These are phyloP conservation scores for Agmasoma carcini DNA, from an alignment of 371 early-diverging fungal genomes.

Conservation along the genomic window DNA sequence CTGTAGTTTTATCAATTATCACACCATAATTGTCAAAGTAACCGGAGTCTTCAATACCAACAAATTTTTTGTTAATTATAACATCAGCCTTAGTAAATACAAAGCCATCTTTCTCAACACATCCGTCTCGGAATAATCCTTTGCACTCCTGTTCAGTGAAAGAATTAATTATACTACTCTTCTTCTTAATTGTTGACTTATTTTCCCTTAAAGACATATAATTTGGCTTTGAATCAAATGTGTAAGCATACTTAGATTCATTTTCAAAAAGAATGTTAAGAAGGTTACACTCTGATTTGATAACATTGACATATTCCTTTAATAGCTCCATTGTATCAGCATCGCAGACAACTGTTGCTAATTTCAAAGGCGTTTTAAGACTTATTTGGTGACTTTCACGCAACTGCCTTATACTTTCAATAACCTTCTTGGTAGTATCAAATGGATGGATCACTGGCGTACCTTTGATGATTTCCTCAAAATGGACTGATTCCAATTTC, in stretches of 20 bases:
- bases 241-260: slow-evolving; percentile 19
- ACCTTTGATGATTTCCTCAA: slow-evolving; percentile 34
- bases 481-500: slow-evolving; percentile 53
- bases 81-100: slow-evolving; percentile 33
- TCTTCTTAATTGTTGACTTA: slow-evolving; percentile 32
- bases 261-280: slow-evolving; percentile 22
- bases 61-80: slow-evolving; percentile 32
- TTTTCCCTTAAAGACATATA: slow-evolving; percentile 41
- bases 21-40: slow-evolving; percentile 57
- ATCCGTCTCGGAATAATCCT: neutral
- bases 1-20: slow-evolving; percentile 66
- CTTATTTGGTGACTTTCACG: slow-evolving; percentile 81
- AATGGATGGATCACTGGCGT: slow-evolving; percentile 28
- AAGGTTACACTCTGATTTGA: slow-evolving; percentile 47
- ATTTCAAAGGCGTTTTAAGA: slow-evolving; percentile 85
- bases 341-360: slow-evolving; percentile 72
- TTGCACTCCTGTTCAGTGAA: slow-evolving; percentile 14
- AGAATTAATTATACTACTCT: slow-evolving; percentile 29
- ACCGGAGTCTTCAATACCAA: slow-evolving; percentile 7
- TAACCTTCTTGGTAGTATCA: slow-evolving; percentile 59
- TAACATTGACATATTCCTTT: slow-evolving; percentile 60
- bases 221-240: slow-evolving; percentile 38
- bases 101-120: neutral
- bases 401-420: slow-evolving; percentile 77
- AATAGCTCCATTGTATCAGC: slow-evolving; percentile 72